Base-by-base conservation (phyloP, 2,329 filamentous ascomycete genomes). In the Trichoderma breve region DNA sequence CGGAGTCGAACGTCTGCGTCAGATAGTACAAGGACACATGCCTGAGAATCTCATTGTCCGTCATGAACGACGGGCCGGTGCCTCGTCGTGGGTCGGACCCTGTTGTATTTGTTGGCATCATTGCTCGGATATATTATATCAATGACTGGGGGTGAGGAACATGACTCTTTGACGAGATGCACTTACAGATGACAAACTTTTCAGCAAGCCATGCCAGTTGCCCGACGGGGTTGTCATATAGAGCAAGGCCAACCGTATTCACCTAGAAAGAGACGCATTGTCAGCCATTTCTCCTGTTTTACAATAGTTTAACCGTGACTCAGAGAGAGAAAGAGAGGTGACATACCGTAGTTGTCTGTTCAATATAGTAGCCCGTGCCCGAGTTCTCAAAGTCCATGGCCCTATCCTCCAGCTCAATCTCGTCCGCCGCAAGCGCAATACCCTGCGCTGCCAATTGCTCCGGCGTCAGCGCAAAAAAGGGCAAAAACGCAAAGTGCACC, bases 141-240 rank as follows among this genome's bases (percentile, higher is more conserved):
- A 24, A n/a, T 11, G n/a, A 3, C 28, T 0, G 3, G 15, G 9
- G 1, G 9, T 18, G 7, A 39, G 11, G 47, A 12, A 21, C n/a
- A 3, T 24, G 11, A 4, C 11, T 2, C 11, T 6, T 51, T 0
- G 8, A 30, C 4, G 11, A 14, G 3, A 8, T 14, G 4, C 6
- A 72, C 73, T 72, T 64, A 74, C 71, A 74, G 55, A 74, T 73
- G 21, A 78, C 74, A 36, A 75, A 73, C 66, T 85, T 84, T 73
- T 85, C 82, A 0, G 81, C 83, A 2, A 85, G 77, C 75, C 82
- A 85, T 66, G 81, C 80, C 76, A 84, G 78, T 53, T 83, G 80
- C 0, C 83, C 84, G 2, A 84, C 75, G 0, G 83, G 83, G 62
- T 81, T 83, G 72, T 84, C 83, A n/a, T 82, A 78, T 39, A 83